Base-by-base conservation (phyloP, 768 basidiomycete species). In the Dictyophora rubrovolvata region DNA sequence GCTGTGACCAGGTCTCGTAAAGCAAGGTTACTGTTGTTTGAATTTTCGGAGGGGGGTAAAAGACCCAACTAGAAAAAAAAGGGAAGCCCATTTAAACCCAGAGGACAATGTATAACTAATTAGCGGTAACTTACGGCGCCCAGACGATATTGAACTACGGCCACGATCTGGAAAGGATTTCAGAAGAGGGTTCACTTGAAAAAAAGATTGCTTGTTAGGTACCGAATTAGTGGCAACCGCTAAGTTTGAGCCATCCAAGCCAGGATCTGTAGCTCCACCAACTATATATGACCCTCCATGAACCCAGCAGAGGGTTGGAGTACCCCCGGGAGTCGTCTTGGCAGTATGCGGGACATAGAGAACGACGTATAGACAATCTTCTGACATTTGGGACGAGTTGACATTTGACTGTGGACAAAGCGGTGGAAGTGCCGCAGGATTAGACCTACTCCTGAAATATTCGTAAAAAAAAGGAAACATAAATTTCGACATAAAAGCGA, bases 361-460 rank as follows among this genome's bases (percentile, higher is more conserved):
- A 22, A 87, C 72, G 75, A 90, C 82, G 20, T 83, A 90, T 50
- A 95, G 75, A 68, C 92, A 95, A 68, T 93, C 88, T 69, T 93
- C 92, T 0, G 68, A 77, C 70, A 72, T 79, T 5, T 70, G 67
- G n/a, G 79, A 79, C 33, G 74, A 62, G 64, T 78, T 73, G 12
- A 80, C 71, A 61, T 64, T 49, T 46, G 60, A 71, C 68, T 93
- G 92, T 9, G 87, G 85, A 68, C 91, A 94, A 8, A 82, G 77
- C 4, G 83, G 75, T 18, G 90, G 89, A 34, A 88, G 72, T 9
- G 70, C 71, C 0, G 83, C 73, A 11, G 74, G 71, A 66, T 86
- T 75, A 5, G 75, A 73, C 34, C 75, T 69, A 50, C 50, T 56
- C 20, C 49, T 37, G 48, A 28, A 21, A 1, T 20, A 42, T 52